Conservation (phyloP, 495 filamentous ascomycete genomes). For the Thermothielavioides terrestris region DNA sequence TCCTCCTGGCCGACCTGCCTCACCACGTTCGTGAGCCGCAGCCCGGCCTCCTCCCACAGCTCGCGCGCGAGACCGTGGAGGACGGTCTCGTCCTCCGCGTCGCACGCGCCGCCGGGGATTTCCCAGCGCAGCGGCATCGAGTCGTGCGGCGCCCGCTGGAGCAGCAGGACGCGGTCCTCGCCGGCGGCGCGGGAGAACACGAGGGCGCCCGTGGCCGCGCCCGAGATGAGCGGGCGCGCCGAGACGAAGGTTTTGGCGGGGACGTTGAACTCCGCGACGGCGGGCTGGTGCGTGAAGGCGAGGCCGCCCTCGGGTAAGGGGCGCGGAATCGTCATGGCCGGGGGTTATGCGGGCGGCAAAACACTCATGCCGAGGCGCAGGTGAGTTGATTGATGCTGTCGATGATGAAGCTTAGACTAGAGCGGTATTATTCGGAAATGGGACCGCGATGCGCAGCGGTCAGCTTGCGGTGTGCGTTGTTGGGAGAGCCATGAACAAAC, state of each 20-base stretch:
- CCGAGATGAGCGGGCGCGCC: conserved; percentile 14
- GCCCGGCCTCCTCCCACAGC: conserved; percentile 48
- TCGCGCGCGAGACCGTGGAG: conserved; percentile 43
- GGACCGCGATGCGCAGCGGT: no score
- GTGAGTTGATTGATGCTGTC: no score
- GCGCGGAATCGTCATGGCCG: conserved; percentile 3
- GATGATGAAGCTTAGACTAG: no score
- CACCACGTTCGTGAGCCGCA: conserved; percentile 31
- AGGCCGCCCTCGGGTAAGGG: conserved; percentile 13
- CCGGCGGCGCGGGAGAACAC: conserved; percentile 25
- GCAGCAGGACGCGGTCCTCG: conserved; percentile 33
- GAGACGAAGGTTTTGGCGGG: conserved; percentile 18
- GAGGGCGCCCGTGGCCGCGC: conserved; percentile 27
- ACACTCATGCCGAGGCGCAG: no score
- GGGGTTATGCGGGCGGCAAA: not conserved
- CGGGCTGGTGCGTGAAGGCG: conserved; percentile 20
- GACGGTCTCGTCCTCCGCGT: conserved; percentile 40
- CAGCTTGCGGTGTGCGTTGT: not conserved
- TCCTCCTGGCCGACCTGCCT: conserved; percentile 25
- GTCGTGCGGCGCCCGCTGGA: conserved; percentile 46
- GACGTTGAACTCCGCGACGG: conserved; percentile 18
- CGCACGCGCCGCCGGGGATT: conserved; percentile 47
- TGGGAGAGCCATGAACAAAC: not conserved
- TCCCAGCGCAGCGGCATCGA: conserved; percentile 45
- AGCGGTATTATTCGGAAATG: no score